phyloP scores from a whole-genome alignment of 2,329 filamentous ascomycete species.

The Aureobasidium uvarum region DNA sequence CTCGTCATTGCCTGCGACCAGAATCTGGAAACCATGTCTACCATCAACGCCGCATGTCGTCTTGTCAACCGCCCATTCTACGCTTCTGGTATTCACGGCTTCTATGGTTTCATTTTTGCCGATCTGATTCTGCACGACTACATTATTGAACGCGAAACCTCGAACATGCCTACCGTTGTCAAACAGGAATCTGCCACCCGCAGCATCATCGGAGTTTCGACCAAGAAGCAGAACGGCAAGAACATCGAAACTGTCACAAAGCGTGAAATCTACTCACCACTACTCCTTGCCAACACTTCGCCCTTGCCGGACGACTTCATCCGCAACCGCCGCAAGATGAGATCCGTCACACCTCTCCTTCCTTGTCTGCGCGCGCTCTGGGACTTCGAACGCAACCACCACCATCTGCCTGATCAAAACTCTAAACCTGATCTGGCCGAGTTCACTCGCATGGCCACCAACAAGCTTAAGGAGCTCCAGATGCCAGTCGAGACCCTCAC shows the following conservation, averaged over 20 bases:
- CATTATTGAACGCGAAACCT: conserved; percentile 78
- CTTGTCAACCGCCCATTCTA: conserved; percentile 80
- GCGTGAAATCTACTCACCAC: conserved; percentile 83
- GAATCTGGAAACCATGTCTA: conserved; percentile 67
- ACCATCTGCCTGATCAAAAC: conserved; percentile 47
- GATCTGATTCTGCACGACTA: conserved; percentile 91
- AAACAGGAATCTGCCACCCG: conserved; percentile 72
- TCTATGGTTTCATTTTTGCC: conserved; percentile 93
- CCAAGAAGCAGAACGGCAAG: conserved; percentile 64
- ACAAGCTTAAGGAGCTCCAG: conserved; percentile 68
- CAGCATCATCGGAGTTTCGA: conserved; percentile 67
- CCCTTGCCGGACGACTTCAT: conserved; percentile 66
- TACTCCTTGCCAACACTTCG: conserved; percentile 79
- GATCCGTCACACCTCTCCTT: conserved; percentile 77
- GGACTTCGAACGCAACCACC: conserved; percentile 64
- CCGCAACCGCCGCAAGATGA: conserved; percentile 64
- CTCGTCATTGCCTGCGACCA: conserved; percentile 89
- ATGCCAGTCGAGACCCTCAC: conserved; percentile 48
- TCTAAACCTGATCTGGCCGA: conserved; percentile 64
- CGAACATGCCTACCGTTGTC: conserved; percentile 62
- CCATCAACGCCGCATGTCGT: conserved; percentile 83
- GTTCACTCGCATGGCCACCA: conserved; percentile 75
- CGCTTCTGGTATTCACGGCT: conserved; percentile 78
- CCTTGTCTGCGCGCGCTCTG: conserved; percentile 86
- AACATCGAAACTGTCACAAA: conserved; percentile 85